Percentiles rank a stretch among this genome's conserved stretches.
Evolutionary conservation across 2,329 filamentous ascomycete genomes (phyloP).

Genomic region (Alternaria postmessia): DNA sequence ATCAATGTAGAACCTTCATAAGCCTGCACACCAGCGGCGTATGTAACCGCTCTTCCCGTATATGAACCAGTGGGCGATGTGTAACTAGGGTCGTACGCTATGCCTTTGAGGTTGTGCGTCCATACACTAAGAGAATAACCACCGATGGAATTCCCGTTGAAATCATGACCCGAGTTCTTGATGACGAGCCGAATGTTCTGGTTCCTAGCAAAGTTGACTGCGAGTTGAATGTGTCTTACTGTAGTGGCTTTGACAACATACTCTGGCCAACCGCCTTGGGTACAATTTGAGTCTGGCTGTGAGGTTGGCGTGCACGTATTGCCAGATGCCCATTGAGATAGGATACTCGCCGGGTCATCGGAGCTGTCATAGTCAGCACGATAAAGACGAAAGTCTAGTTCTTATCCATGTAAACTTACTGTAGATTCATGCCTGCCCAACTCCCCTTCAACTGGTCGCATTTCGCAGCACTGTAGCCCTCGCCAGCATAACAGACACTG

Average conservation of each 20-base stretch:
- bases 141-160: constrained; percentile 22
- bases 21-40: constrained; percentile 61
- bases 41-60: constrained; percentile 53
- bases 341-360: constrained; percentile 32
- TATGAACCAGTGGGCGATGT: constrained; percentile 14
- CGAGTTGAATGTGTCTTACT: constrained; percentile 34
- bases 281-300: constrained; percentile 32
- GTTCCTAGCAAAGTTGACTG: constrained; percentile 42
- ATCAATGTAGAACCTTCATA: constrained; percentile 59
- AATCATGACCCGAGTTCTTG: constrained; percentile 46
- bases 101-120: constrained; percentile 30
- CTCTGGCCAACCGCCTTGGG: constrained; percentile 35
- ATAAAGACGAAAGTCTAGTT: neutral
- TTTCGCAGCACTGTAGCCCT: constrained; percentile 21
- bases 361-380: constrained; percentile 19
- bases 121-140: constrained; percentile 22
- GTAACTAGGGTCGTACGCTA: constrained; percentile 11
- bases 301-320: constrained; percentile 51
- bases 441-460: constrained; percentile 26
- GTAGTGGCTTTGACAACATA: constrained; percentile 37
- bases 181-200: constrained; percentile 42
- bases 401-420: constrained; percentile 20
- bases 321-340: constrained; percentile 37
- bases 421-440: constrained; percentile 29
- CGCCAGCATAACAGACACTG: constrained; percentile 28